phyloP scores from a whole-genome alignment of 1,284 basidiomycete species.

The Cutaneotrichosporon dermatis region DNA sequence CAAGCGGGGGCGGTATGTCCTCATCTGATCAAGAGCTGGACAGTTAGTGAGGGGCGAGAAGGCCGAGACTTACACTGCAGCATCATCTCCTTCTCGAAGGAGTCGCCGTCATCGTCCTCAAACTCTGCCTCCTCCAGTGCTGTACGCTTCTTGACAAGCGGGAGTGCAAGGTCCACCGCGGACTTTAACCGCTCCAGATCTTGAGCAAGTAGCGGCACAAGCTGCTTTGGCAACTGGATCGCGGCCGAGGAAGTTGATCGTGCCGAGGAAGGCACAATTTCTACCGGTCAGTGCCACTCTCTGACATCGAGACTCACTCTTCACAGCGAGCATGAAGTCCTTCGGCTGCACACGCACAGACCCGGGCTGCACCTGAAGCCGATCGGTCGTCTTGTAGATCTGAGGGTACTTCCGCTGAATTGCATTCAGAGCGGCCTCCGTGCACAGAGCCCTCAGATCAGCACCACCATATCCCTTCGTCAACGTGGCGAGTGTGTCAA shows the following conservation, averaged over 20 bases:
- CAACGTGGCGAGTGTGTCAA: constrained; percentile 71
- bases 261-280: constrained; percentile 89
- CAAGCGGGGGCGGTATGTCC: constrained; percentile 86
- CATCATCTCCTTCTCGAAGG: constrained; percentile 75
- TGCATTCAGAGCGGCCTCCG: constrained; percentile 94
- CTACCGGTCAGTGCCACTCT: constrained; percentile 50
- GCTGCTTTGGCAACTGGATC: constrained; percentile 75
- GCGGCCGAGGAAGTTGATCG: constrained; percentile 82
- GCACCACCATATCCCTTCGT: constrained; percentile 99
- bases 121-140: constrained; percentile 92
- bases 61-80: constrained; percentile 63
- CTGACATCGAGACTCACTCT: constrained; percentile 61
- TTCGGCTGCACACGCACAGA: constrained; percentile 79
- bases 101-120: constrained; percentile 68
- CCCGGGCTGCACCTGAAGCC: constrained; percentile 78
- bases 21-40: constrained; percentile 81
- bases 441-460: constrained; percentile 88
- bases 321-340: constrained; percentile 97
- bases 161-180: constrained; percentile 66
- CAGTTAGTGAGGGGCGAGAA: constrained; percentile 9
- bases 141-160: constrained; percentile 66
- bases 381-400: constrained; percentile 88
- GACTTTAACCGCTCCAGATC: constrained; percentile 67
- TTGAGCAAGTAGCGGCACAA: constrained; percentile 71
- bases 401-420: constrained; percentile 95